Base-by-base conservation (phyloP, 1,139 yeast species). In the Taiozyma sp. region DNA sequence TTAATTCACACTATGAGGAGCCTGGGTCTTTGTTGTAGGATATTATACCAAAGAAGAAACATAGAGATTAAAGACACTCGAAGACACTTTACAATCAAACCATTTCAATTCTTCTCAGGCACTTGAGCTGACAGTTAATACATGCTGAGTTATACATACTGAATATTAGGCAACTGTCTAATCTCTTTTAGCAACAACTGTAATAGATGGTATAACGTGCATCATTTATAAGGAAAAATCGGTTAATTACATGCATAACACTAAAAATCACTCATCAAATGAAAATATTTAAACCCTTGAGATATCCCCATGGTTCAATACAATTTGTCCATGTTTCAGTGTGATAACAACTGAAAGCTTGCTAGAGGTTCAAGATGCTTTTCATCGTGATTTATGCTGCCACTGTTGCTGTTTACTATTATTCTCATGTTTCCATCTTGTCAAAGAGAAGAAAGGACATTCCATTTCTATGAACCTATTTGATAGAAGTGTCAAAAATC, bases 401-500 rank as follows among this genome's bases (percentile, higher is more conserved):
- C 4, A 57, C 58, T 9, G 48, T 47, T 22, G 42, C 54, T 1
- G 43, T 60, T 23, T 61, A 59, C 30, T 51, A 45, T 39, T 48
- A 57, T 6, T 49, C 60, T 4, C 65, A 61, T 41, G 51, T 50
- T 4, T 53, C 63, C 2, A 58, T 60, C 34, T 32, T 59, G 13
- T 47, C 55, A 16, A 53, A 58, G 49, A 60, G 62, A 58, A 51
- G 62, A 49, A 5, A 49, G 9, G 63, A 60, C 22, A 58, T 61
- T 14, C 64, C 64, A 16, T 42, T 59, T 6, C 52, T 60, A 34
- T 54, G 48, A 52, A 8, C 12, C 6, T 6, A 32, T 7, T 32
- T 13, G 7, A n/a, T 30, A 10, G 5, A 28, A 28, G 8, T 8
- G 30, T 8, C 13, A 8, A 24, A 5, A 24, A 19, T 2, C 19